Conservation (phyloP, 2,329 filamentous ascomycete genomes). For the Calonectria ilicicola region DNA sequence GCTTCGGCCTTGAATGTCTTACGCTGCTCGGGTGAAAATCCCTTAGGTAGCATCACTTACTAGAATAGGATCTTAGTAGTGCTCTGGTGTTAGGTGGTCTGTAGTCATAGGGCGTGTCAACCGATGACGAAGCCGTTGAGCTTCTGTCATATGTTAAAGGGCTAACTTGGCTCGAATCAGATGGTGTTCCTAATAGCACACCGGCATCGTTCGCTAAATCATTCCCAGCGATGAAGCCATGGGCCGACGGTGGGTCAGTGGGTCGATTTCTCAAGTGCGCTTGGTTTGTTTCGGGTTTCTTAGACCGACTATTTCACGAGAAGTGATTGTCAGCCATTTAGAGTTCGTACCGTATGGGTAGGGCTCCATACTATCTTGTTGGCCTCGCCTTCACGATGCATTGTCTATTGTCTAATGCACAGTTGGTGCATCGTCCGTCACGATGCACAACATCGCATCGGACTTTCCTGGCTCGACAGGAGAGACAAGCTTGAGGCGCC, state of each 20-base stretch:
- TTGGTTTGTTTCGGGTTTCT: background rate
- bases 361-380: slow-evolving; percentile 17
- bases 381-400: slow-evolving; percentile 21
- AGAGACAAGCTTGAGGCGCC: slow-evolving; percentile 22
- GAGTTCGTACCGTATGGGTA: background rate
- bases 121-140: no score
- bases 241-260: background rate
- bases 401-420: slow-evolving; percentile 16
- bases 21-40: no score
- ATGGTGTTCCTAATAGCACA: no score
- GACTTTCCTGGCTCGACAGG: slow-evolving; percentile 22
- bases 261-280: background rate
- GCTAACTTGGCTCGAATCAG: no score
- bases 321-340: background rate
- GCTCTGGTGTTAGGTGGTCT: no score
- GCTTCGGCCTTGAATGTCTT: background rate
- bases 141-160: no score
- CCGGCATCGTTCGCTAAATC: no score
- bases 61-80: no score
- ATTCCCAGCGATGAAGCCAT: background rate
- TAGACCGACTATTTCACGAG: background rate
- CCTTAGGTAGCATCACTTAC: no score
- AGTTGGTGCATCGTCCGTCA: slow-evolving; percentile 21
- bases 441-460: slow-evolving; percentile 26
- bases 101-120: no score